phyloP scores from a whole-genome alignment of 352 stramenopile species.

The Phytophthora megakarya region DNA sequence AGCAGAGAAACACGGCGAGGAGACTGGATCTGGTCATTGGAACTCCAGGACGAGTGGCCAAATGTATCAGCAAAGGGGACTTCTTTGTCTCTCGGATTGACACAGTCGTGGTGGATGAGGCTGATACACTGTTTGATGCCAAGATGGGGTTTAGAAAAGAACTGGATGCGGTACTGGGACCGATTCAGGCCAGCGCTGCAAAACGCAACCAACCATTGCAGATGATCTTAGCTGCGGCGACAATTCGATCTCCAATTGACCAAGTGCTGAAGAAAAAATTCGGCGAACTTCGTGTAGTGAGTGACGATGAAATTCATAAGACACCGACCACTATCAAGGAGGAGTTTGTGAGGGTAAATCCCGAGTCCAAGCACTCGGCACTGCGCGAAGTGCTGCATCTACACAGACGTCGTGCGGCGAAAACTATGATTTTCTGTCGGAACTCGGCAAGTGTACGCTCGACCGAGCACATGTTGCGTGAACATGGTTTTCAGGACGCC shows the following conservation, averaged over 20 bases:
- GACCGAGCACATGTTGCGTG: constrained; percentile 83
- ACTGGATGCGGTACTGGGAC: constrained; percentile 68
- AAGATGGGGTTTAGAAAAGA: constrained; percentile 85
- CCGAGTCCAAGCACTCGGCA: constrained; percentile 72
- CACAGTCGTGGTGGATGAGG: constrained; percentile 78
- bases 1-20: constrained; percentile 52
- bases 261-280: constrained; percentile 78
- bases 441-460: constrained; percentile 75
- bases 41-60: constrained; percentile 73
- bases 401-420: constrained; percentile 43
- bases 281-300: constrained; percentile 60
- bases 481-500: constrained; percentile 63
- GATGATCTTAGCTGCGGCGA: constrained; percentile 75
- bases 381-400: constrained; percentile 62
- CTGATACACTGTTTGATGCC: constrained; percentile 79
- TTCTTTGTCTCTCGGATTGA: constrained; percentile 79
- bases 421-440: constrained; percentile 81
- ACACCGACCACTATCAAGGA: constrained; percentile 64
- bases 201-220: constrained; percentile 66
- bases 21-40: constrained; percentile 76
- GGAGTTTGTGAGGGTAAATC: constrained; percentile 66
- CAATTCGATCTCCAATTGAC: constrained; percentile 69
- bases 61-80: constrained; percentile 70
- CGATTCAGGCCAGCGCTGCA: constrained; percentile 66
- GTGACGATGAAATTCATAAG: constrained; percentile 71